These are phyloP conservation scores for Melocanna baccifera DNA, from an alignment of 176 grass and related monocot genomes.

Conservation along the genomic window DNA sequence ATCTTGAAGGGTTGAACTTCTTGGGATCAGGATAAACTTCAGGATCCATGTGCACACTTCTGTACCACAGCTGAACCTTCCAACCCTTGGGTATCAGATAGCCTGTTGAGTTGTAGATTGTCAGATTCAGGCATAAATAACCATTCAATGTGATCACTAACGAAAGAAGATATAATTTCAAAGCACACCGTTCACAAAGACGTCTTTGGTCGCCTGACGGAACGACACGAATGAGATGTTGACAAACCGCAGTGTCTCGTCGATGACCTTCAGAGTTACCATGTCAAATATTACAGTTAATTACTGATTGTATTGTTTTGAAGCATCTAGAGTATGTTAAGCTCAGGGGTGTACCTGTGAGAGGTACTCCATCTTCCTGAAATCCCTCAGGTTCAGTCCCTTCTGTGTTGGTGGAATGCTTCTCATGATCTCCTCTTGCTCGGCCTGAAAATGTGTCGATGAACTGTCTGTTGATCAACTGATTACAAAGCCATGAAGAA, in stretches of 20 bases:
- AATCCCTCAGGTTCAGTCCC: slow-evolving; percentile 65
- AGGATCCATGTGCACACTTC: slow-evolving; percentile 90
- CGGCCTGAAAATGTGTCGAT: slow-evolving; percentile 40
- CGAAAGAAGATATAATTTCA: neutral
- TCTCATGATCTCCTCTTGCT: slow-evolving; percentile 87
- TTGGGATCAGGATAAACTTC: slow-evolving; percentile 68
- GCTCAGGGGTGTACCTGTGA: slow-evolving; percentile 49
- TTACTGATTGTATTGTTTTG: neutral
- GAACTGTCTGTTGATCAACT: neutral
- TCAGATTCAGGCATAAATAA: neutral
- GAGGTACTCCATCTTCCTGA: slow-evolving; percentile 97
- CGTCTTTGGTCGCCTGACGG: slow-evolving; percentile 58
- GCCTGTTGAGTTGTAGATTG: slow-evolving; percentile 26
- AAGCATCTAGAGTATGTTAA: neutral
- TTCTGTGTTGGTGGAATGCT: slow-evolving; percentile 49
- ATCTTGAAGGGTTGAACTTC: slow-evolving; percentile 78
- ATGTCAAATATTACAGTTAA: neutral
- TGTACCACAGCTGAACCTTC: slow-evolving; percentile 84
- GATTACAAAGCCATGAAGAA: neutral
- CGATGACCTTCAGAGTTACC: slow-evolving; percentile 50
- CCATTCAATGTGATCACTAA: neutral
- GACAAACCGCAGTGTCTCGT: slow-evolving; percentile 73
- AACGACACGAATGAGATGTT: slow-evolving; percentile 84
- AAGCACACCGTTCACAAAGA: slow-evolving; percentile 57
- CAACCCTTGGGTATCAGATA: slow-evolving; percentile 88